A percentile compares a stretch with the other conserved stretches of the same genome.
These are phyloP conservation scores for Mortierella sp. DNA, from an alignment of 371 early-diverging fungal species.

Conservation along the genomic window DNA sequence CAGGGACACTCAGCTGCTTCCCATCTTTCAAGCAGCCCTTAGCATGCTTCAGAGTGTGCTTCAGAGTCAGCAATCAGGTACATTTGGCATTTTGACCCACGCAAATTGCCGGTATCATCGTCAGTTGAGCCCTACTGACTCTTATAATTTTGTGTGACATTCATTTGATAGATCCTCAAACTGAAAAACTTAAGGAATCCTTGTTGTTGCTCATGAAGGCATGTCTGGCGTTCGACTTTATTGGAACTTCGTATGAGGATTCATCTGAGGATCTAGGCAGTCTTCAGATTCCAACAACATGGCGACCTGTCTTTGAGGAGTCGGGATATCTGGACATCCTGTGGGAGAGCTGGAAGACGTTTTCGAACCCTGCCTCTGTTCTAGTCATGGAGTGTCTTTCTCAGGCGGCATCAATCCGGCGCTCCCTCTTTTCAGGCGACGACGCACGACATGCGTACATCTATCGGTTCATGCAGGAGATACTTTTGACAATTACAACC, in stretches of 20 bases:
- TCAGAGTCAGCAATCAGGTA: slow-evolving; percentile 30
- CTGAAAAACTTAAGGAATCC: slow-evolving; percentile 70
- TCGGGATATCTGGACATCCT: slow-evolving; percentile 76
- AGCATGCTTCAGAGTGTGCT: slow-evolving; percentile 62
- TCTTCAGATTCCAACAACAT: slow-evolving; percentile 84
- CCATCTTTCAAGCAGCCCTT: slow-evolving; percentile 78
- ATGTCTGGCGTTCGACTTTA: slow-evolving; percentile 89
- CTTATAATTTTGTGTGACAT: background rate
- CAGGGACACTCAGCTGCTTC: slow-evolving; percentile 82
- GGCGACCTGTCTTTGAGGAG: slow-evolving; percentile 81
- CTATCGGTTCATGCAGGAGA: slow-evolving; percentile 78
- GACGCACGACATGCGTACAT: slow-evolving; percentile 79
- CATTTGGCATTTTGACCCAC: background rate
- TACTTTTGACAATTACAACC: slow-evolving; percentile 72
- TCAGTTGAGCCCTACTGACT: background rate
- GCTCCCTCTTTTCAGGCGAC: slow-evolving; percentile 84
- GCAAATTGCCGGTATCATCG: background rate
- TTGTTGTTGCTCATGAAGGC: slow-evolving; percentile 75
- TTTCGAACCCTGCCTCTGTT: slow-evolving; percentile 28
- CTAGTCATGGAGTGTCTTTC: slow-evolving; percentile 89
- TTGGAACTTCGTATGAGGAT: slow-evolving; percentile 88
- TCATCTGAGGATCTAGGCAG: slow-evolving; percentile 86
- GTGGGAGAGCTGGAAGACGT: slow-evolving; percentile 77
- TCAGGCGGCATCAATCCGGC: slow-evolving; percentile 82
- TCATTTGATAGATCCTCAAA: slow-evolving; percentile 57